Percentiles rank a stretch among this genome's conserved stretches.
Evolutionary conservation across 129 eudicot genomes (phyloP).

Genomic region (Escallonia rubra): DNA sequence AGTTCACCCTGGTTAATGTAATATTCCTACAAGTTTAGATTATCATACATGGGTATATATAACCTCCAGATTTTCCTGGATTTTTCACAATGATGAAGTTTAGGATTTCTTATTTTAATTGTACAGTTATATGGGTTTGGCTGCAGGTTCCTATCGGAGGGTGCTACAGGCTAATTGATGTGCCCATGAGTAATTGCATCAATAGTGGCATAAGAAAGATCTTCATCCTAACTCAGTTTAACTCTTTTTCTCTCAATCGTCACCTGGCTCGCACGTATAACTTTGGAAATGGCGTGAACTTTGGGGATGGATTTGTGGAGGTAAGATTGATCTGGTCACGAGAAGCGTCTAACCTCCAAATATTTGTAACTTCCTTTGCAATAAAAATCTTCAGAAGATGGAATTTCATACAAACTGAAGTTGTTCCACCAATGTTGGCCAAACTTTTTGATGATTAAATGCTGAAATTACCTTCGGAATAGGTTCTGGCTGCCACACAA

Average conservation of each 20-base stretch:
- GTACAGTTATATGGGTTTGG: neutral
- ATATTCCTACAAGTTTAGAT: neutral
- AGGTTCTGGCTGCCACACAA: constrained; percentile 96
- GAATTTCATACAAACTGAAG: too few species aligned
- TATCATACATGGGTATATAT: neutral
- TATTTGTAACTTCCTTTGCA: too few species aligned
- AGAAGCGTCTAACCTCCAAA: too few species aligned
- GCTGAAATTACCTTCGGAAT: neutral
- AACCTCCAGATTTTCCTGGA: neutral
- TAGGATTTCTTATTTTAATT: too few species aligned
- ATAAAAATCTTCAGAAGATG: too few species aligned
- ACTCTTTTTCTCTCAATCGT: constrained; percentile 85
- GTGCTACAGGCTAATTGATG: constrained; percentile 83
- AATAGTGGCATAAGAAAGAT: constrained; percentile 90
- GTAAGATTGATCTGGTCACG: constrained; percentile 19
- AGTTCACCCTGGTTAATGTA: neutral
- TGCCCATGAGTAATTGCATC: constrained; percentile 96
- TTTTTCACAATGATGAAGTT: too few species aligned
- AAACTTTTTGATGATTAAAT: neutral
- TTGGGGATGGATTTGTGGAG: constrained; percentile 93
- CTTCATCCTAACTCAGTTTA: constrained; percentile 78
- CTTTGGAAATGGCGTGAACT: constrained; percentile 78
- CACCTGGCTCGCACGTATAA: constrained; percentile 80
- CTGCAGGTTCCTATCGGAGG: constrained; percentile 97
- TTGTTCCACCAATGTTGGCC: neutral